Evolutionary conservation across 2,329 filamentous ascomycete species (phyloP).

Genomic region (Xylariaceae sp.): DNA sequence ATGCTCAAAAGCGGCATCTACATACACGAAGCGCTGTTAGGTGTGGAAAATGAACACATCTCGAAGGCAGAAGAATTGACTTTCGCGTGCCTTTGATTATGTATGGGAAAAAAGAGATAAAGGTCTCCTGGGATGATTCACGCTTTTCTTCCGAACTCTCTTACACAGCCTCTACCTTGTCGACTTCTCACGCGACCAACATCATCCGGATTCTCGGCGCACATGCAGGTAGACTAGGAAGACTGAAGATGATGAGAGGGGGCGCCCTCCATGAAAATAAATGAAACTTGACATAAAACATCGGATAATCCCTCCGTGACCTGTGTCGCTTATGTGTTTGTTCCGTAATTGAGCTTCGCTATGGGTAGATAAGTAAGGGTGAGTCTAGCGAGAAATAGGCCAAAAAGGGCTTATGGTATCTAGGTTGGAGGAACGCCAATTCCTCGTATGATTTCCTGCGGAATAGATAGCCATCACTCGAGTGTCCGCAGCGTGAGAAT

Average conservation of each 20-base stretch:
- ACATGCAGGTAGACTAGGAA: slow-evolving; percentile 37
- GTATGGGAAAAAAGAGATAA: slow-evolving; percentile 27
- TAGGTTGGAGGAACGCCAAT: too few relatives aligned
- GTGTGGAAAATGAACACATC: slow-evolving; percentile 29
- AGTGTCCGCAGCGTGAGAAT: too few relatives aligned
- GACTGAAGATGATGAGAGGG: slow-evolving; percentile 21
- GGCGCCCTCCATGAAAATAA: slow-evolving; percentile 17
- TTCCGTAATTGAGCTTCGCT: background rate
- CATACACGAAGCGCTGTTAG: slow-evolving; percentile 27
- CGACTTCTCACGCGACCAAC: slow-evolving; percentile 24
- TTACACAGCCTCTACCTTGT: slow-evolving; percentile 24
- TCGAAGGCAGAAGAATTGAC: slow-evolving; percentile 23
- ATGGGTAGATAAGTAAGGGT: background rate
- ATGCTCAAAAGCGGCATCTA: slow-evolving; percentile 25
- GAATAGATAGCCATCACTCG: too few relatives aligned
- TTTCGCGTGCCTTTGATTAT: slow-evolving; percentile 26
- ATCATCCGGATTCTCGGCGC: slow-evolving; percentile 29
- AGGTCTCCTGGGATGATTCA: slow-evolving; percentile 33
- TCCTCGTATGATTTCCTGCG: too few relatives aligned
- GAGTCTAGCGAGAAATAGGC: too few relatives aligned
- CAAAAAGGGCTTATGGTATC: too few relatives aligned
- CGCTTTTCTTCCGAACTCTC: slow-evolving; percentile 25
- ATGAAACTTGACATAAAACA: slow-evolving; percentile 16
- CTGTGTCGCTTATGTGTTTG: background rate
- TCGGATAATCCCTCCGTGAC: background rate